These are phyloP conservation scores for Monilinia laxa DNA, from an alignment of 2,329 filamentous ascomycete species.

Conservation along the genomic window DNA sequence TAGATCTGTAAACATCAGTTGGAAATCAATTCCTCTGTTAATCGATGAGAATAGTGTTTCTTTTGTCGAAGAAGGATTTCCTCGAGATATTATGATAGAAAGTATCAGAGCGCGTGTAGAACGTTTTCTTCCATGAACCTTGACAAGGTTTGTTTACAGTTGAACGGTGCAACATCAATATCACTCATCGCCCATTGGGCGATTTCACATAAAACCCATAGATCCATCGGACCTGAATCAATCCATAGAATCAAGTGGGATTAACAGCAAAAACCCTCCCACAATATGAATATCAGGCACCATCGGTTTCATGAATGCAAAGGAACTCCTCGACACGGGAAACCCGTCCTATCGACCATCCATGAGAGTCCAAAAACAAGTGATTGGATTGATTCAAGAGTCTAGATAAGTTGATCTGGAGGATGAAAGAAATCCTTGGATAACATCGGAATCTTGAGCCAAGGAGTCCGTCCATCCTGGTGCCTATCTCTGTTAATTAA, in stretches of 20 bases:
- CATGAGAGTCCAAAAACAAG: not conserved
- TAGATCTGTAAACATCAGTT: too few relatives aligned
- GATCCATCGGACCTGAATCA: not conserved
- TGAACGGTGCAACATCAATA: not conserved
- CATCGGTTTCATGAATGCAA: not conserved
- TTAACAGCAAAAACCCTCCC: not conserved
- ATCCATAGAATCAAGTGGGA: not conserved
- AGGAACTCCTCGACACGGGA: not conserved
- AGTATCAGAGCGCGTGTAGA: too few relatives aligned
- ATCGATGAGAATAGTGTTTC: too few relatives aligned
- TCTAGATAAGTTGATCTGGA: not conserved
- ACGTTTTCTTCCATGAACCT: not conserved
- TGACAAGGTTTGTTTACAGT: not conserved
- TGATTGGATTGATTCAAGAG: not conserved
- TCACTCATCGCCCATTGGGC: not conserved
- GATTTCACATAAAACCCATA: not conserved
- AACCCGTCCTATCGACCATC: not conserved
- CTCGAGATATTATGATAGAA: too few relatives aligned
- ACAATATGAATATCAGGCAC: too few relatives aligned
- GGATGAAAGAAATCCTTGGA: not conserved
- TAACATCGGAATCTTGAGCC: not conserved
- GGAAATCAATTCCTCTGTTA: too few relatives aligned
- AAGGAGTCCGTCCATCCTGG: not conserved
- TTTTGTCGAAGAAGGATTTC: too few relatives aligned
- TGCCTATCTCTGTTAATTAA: not conserved